A percentile compares a stretch with the other conserved stretches of the same genome.
phyloP scores from a whole-genome alignment of 2,329 filamentous ascomycete genomes.

The Epichloe amarillans region DNA sequence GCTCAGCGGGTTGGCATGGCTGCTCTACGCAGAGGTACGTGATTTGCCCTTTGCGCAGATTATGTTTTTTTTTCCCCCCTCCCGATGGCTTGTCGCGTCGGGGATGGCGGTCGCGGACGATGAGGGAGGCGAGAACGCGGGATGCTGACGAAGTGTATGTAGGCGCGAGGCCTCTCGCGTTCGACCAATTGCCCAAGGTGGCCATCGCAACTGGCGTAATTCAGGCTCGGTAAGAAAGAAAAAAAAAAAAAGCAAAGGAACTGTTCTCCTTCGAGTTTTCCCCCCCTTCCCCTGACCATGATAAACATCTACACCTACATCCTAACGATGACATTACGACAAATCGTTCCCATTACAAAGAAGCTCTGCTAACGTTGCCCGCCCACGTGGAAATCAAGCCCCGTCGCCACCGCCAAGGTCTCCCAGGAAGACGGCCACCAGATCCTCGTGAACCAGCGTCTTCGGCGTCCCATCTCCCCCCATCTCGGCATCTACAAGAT shows the following conservation, averaged over 20 bases:
- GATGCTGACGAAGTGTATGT: slow-evolving; percentile 9
- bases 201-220: slow-evolving; percentile 26
- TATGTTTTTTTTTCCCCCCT: neutral
- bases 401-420: slow-evolving; percentile 44
- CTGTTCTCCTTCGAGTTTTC: neutral
- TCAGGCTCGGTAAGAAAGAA: slow-evolving; percentile 33
- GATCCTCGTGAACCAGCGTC: slow-evolving; percentile 71
- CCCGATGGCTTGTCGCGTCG: neutral
- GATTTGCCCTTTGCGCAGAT: neutral
- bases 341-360: too few species aligned
- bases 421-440: slow-evolving; percentile 38
- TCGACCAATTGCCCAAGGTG: slow-evolving; percentile 29
- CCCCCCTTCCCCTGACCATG: neutral
- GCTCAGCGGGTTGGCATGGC: slow-evolving; percentile 43
- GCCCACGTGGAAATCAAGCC: neutral
- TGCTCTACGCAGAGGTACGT: slow-evolving; percentile 45
- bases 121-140: neutral
- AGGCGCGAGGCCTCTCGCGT: slow-evolving; percentile 30
- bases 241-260: neutral
- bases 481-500: slow-evolving; percentile 78
- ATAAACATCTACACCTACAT: too few species aligned
- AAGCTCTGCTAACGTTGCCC: neutral
- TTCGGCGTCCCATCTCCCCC: slow-evolving; percentile 63
- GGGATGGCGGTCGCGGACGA: neutral
- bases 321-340: too few species aligned